phyloP scores from a whole-genome alignment of 1,139 yeast genomes.

The Taphrina pruni region DNA sequence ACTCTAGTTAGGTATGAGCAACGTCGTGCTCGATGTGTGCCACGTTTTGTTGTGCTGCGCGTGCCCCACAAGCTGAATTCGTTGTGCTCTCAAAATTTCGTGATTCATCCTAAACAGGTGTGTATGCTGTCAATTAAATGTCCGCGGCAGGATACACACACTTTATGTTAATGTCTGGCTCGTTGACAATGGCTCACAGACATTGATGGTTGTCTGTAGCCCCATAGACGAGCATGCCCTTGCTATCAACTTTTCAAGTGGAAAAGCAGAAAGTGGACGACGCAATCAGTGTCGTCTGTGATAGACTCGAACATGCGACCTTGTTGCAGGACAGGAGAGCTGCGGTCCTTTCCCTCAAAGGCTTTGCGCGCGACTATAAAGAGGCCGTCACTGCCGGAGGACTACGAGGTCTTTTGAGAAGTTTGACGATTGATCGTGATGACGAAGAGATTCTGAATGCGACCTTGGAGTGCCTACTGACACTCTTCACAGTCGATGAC shows the following conservation, averaged over 20 bases:
- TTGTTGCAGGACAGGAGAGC: constrained; percentile 85
- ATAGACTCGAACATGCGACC: constrained; percentile 82
- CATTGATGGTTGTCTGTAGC: neutral
- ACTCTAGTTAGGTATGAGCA: no score
- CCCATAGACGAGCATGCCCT: constrained; percentile 18
- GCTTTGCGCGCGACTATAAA: constrained; percentile 85
- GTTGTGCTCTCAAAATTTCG: no score
- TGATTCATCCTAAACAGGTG: no score
- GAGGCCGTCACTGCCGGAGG: constrained; percentile 92
- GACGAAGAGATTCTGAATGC: constrained; percentile 81
- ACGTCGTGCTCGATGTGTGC: no score
- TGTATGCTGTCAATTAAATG: no score
- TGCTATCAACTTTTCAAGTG: constrained; percentile 28
- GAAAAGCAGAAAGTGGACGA: constrained; percentile 67
- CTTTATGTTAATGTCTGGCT: no score
- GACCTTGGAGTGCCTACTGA: constrained; percentile 79
- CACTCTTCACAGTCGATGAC: constrained; percentile 70
- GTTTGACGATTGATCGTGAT: constrained; percentile 68
- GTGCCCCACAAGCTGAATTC: no score
- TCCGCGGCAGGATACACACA: no score
- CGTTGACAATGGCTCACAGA: neutral
- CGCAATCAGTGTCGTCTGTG: constrained; percentile 86
- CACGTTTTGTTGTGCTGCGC: no score
- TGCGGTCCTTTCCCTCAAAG: constrained; percentile 86
- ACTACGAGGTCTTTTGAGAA: constrained; percentile 71